Evolutionary conservation across 148 eudicot genomes (phyloP).

Genomic region (Mesembryanthemum crystallinum): DNA sequence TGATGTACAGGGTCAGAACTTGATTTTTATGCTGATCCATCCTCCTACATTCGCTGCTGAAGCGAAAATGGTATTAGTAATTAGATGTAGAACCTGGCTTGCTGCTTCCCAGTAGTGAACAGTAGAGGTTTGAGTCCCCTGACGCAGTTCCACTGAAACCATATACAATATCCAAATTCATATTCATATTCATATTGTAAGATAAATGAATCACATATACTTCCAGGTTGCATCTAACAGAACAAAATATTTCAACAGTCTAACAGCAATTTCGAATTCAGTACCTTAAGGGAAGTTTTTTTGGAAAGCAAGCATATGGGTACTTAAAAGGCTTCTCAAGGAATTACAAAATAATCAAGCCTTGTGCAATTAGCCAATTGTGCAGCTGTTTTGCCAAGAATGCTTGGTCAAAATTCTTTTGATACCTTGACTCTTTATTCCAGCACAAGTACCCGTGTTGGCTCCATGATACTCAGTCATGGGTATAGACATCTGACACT

Average conservation of each 20-base stretch:
- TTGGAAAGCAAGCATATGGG: background rate
- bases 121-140: conserved; percentile 9
- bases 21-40: background rate
- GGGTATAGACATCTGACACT: no score
- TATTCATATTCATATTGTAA: background rate
- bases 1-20: no score
- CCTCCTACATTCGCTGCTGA: background rate
- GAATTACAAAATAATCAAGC: background rate
- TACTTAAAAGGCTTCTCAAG: background rate
- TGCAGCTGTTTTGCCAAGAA: background rate
- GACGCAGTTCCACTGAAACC: conserved; percentile 18
- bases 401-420: no score
- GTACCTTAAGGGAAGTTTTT: background rate
- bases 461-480: no score
- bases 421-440: no score
- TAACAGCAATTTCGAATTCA: background rate
- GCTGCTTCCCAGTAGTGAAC: conserved; percentile 19
- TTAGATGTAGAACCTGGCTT: conserved; percentile 10
- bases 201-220: background rate
- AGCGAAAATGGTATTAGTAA: background rate
- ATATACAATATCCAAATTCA: background rate
- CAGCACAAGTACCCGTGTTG: no score
- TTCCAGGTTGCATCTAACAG: background rate
- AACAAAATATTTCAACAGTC: background rate
- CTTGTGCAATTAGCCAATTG: background rate